These are phyloP conservation scores for Rhinocladiella mackenziei DNA, from an alignment of 2,329 filamentous ascomycete species.

Conservation along the genomic window DNA sequence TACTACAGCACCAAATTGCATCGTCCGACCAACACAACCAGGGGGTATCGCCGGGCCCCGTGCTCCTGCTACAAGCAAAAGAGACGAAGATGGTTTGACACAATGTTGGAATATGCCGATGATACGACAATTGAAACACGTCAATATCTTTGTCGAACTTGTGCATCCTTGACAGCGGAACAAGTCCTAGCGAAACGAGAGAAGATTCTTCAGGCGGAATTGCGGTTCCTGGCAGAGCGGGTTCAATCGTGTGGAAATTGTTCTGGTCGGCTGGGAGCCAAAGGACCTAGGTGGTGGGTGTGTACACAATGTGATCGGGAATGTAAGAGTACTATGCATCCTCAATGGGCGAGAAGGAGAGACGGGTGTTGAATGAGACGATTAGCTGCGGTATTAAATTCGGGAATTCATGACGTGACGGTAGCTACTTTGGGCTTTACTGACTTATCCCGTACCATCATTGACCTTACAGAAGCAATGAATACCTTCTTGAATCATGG, in stretches of 20 bases:
- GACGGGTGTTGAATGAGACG: neutral
- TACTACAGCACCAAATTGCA: neutral
- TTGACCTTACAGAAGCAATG: neutral
- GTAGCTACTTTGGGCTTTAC: no score
- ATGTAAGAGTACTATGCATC: neutral
- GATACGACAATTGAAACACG: neutral
- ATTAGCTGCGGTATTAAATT: no score
- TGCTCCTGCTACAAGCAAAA: neutral
- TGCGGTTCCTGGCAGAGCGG: neutral
- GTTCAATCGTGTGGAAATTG: slow-evolving; percentile 1
- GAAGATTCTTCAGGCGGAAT: neutral
- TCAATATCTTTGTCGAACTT: slow-evolving; percentile 1
- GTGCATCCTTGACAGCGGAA: neutral
- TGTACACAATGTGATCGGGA: neutral
- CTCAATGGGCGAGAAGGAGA: neutral
- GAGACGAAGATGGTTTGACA: neutral
- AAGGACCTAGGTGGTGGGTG: slow-evolving; percentile 1
- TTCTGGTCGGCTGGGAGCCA: neutral
- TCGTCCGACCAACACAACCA: neutral
- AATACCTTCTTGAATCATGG: no score
- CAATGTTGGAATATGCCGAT: neutral
- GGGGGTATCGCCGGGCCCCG: neutral
- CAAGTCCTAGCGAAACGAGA: neutral
- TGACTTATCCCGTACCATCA: neutral
- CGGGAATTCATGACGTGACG: no score